Evolutionary conservation across 495 filamentous ascomycete species (phyloP).

Genomic region (Darksidea phi): DNA sequence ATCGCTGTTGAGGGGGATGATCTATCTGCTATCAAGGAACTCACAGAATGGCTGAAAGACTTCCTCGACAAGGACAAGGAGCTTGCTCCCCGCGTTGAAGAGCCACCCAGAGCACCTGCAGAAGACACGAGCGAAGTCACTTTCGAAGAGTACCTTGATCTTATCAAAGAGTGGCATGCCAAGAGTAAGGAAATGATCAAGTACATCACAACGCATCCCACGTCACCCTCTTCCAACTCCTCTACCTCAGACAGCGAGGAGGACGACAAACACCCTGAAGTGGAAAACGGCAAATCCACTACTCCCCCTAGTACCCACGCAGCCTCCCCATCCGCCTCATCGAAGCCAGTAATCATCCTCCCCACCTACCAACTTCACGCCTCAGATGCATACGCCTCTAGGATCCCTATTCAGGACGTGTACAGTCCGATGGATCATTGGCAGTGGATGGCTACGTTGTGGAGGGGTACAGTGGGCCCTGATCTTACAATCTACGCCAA

Average conservation of each 20-base stretch:
- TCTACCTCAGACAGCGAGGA: neutral
- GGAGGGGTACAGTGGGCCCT: constrained; percentile 81
- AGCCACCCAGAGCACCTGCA: constrained; percentile 50
- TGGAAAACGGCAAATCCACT: no score
- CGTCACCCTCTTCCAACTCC: no score
- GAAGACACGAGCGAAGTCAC: constrained; percentile 41
- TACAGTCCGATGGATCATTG: constrained; percentile 88
- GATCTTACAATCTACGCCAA: constrained; percentile 79
- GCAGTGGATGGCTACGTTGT: constrained; percentile 97
- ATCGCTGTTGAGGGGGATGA: constrained; percentile 80
- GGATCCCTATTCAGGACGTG: constrained; percentile 70
- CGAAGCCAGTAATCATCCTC: constrained; percentile 67
- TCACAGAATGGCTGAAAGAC: constrained; percentile 62
- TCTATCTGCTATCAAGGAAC: constrained; percentile 50
- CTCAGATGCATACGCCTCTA: constrained; percentile 69
- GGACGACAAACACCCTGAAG: neutral
- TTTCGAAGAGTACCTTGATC: constrained; percentile 60
- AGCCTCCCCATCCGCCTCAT: neutral
- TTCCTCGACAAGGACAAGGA: constrained; percentile 58
- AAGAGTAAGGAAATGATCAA: constrained; percentile 64
- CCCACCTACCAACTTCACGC: constrained; percentile 74
- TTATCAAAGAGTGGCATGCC: constrained; percentile 69
- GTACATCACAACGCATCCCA: constrained; percentile 54
- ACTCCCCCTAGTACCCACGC: no score
- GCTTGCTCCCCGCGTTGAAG: constrained; percentile 55